phyloP scores from a whole-genome alignment of 352 stramenopile genomes.

The Pythium diclinum region DNA sequence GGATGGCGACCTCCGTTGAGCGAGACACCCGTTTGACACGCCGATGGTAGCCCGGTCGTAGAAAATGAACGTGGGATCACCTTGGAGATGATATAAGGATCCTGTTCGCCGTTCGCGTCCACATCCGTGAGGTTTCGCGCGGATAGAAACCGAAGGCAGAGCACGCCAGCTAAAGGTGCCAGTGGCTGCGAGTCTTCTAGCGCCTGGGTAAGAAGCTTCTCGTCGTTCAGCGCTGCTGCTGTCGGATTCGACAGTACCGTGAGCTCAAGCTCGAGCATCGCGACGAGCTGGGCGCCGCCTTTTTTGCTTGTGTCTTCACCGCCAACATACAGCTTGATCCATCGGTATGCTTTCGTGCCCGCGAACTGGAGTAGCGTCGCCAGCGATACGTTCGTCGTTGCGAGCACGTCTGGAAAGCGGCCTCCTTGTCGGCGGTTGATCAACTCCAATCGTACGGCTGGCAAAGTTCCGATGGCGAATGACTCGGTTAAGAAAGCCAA shows the following conservation, averaged over 20 bases:
- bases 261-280: conserved; percentile 25
- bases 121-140: conserved; percentile 47
- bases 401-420: conserved; percentile 31
- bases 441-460: conserved; percentile 37
- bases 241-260: conserved; percentile 3
- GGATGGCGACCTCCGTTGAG: conserved; percentile 50
- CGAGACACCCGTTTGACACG: conserved; percentile 42
- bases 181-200: conserved; percentile 17
- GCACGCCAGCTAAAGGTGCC: conserved; percentile 25
- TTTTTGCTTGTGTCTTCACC: neutral
- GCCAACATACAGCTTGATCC: conserved; percentile 23
- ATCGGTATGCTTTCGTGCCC: conserved; percentile 13
- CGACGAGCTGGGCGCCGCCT: neutral
- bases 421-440: conserved; percentile 25
- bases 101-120: conserved; percentile 47
- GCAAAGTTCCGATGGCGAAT: conserved; percentile 30
- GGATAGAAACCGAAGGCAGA: conserved; percentile 43
- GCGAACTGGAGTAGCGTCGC: conserved; percentile 15
- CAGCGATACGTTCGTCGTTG: conserved; percentile 27
- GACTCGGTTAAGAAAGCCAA: conserved; percentile 20
- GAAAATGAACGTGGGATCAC: conserved; percentile 23
- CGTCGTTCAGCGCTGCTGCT: conserved; percentile 7
- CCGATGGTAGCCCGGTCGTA: conserved; percentile 1
- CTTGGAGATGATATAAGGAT: conserved; percentile 41
- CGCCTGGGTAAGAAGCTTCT: conserved; percentile 11